phyloP scores from a whole-genome alignment of 352 stramenopile species.

The Globisporangium lucens region DNA sequence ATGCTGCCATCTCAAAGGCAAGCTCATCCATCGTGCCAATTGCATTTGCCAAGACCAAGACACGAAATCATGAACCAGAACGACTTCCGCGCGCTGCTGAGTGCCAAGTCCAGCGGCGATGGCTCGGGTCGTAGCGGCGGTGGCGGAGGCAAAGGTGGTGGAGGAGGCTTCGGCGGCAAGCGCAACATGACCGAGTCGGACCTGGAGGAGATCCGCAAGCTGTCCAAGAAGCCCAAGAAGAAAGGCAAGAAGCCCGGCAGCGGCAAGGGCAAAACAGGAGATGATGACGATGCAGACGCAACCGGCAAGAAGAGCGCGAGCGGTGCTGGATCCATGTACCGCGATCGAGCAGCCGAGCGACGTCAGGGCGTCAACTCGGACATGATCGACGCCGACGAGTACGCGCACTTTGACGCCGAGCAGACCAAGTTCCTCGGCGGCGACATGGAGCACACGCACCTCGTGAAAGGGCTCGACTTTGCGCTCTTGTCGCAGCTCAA shows the following conservation, averaged over 20 bases:
- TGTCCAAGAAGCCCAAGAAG: constrained; percentile 67
- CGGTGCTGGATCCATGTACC: constrained; percentile 26
- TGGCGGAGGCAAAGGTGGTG: constrained; percentile 3
- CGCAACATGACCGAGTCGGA: constrained; percentile 55
- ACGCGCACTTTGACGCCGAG: constrained; percentile 54
- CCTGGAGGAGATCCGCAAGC: constrained; percentile 39
- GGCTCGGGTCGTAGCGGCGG: constrained; percentile 2
- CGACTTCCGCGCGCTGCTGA: constrained; percentile 68
- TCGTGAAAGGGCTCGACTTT: constrained; percentile 89
- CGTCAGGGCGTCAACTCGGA: constrained; percentile 32
- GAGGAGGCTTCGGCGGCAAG: constrained; percentile 42
- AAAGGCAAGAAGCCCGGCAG: constrained; percentile 42
- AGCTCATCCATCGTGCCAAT: background rate
- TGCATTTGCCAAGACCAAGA: background rate
- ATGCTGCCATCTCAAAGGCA: background rate
- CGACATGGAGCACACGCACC: constrained; percentile 82
- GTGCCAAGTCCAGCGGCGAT: constrained; percentile 20
- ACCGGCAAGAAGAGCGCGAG: constrained; percentile 1
- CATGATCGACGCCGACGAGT: constrained; percentile 51
- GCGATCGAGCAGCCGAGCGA: constrained; percentile 68
- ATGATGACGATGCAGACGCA: constrained; percentile 6
- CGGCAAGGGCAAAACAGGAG: constrained; percentile 10
- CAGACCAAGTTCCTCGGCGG: constrained; percentile 83
- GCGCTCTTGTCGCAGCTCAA: constrained; percentile 85
- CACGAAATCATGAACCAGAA: constrained; percentile 59